phyloP scores from a whole-genome alignment of 176 grass and related monocot genomes.

The Triticum dicoccoides region DNA sequence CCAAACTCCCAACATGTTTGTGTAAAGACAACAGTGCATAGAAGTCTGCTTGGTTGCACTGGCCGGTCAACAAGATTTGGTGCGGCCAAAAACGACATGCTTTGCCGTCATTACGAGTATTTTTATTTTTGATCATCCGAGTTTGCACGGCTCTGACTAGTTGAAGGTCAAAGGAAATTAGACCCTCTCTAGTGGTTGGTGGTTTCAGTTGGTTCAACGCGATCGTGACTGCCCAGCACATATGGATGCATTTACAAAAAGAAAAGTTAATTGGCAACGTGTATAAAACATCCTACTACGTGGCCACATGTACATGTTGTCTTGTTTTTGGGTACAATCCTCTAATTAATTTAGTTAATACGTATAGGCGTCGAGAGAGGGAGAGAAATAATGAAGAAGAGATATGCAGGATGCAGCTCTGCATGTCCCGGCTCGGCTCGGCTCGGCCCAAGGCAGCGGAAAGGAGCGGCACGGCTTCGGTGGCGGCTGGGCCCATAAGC shows the following conservation, averaged over 20 bases:
- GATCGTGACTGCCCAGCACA: slow-evolving; percentile 21
- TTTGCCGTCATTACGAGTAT: background rate
- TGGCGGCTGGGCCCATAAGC: background rate
- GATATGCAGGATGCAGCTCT: no score
- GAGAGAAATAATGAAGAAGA: background rate
- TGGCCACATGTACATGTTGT: background rate
- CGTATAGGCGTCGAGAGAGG: background rate
- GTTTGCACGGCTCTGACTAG: slow-evolving; percentile 45
- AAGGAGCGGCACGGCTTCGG: background rate
- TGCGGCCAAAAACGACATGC: slow-evolving; percentile 7
- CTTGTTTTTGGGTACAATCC: background rate
- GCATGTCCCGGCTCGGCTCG: background rate
- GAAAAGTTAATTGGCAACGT: background rate
- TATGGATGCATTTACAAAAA: background rate
- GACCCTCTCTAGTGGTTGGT: slow-evolving; percentile 17
- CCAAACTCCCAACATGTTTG: background rate
- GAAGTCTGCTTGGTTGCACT: background rate
- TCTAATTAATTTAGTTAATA: background rate
- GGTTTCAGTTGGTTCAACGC: slow-evolving; percentile 23
- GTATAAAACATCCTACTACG: background rate
- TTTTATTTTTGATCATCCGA: slow-evolving; percentile 7
- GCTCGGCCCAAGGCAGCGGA: background rate
- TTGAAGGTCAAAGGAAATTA: slow-evolving; percentile 34
- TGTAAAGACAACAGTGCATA: background rate
- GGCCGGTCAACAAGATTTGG: slow-evolving; percentile 36